Evolutionary conservation across 2,329 filamentous ascomycete genomes (phyloP), one percentile per base, ranked within the genome.

Genomic region (Arthrocladium fulminans): DNA sequence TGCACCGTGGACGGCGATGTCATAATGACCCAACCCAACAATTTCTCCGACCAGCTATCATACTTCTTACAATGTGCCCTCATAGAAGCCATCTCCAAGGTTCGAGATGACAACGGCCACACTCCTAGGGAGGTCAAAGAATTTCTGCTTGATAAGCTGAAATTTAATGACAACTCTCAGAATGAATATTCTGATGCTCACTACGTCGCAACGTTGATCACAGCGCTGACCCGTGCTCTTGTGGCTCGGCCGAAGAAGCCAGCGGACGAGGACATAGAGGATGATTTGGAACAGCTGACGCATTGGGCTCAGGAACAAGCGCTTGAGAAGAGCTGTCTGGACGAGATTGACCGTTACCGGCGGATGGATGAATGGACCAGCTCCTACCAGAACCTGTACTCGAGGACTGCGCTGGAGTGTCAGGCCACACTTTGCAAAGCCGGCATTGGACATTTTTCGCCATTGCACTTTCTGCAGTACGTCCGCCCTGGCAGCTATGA

Each of bases 111-210:
- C 32, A 76, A 82, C 47, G 86, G 88, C 30, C 84, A 80, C 59
- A 89, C 88, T 47, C 89, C 90, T 0, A 73, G 83, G 60, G 74
- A 82, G 45, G 88, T 88, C 3, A 86, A 89, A 49, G 77, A 79
- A 32, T 94, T 96, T 64, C 78, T 98, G 41, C 77, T 94, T 19
- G 88, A 96, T 57, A 86, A 94, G 61, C 73, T 98, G 27, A 83
- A 86, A 42, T 90, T 88, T 69, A 98, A 98, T 62, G 89, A 98
- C 67, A 98, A 98, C 62, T 83, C 85, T 2, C 84, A 86, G 51
- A 98, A 98, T 59, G 68, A 83, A 43, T 94, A 80, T 61, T 95
- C 89, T 3, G 94, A 98, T 60, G 84, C 89, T 53, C 82, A 86
- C 59, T 98, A 96, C 62, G 80, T 98, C 47, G 81, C 88, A 6